Percentiles rank a stretch among this genome's conserved stretches.
phyloP scores from a whole-genome alignment of 2,329 filamentous ascomycete species.

The Phaeosphaeriaceae sp. region DNA sequence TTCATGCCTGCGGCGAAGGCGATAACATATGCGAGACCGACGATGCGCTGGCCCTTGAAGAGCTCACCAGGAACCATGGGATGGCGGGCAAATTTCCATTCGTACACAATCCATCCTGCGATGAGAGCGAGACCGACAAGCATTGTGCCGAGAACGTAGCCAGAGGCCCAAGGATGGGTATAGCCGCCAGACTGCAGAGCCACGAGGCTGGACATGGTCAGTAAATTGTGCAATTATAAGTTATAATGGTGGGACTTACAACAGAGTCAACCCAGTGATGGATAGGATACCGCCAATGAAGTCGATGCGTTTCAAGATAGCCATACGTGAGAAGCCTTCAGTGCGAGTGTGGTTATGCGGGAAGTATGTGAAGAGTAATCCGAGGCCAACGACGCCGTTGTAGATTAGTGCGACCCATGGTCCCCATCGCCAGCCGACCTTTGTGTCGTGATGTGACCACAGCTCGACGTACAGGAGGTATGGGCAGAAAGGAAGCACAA shows the following conservation, averaged over 20 bases:
- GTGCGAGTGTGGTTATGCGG: slow-evolving; percentile 40
- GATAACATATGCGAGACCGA: slow-evolving; percentile 40
- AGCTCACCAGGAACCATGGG: slow-evolving; percentile 50
- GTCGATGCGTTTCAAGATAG: slow-evolving; percentile 42
- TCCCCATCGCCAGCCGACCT: slow-evolving; percentile 43
- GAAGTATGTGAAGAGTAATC: slow-evolving; percentile 41
- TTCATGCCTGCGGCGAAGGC: slow-evolving; percentile 47
- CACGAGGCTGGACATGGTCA: slow-evolving; percentile 39
- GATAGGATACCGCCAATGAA: slow-evolving; percentile 40
- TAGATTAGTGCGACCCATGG: slow-evolving; percentile 44
- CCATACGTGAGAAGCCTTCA: slow-evolving; percentile 37
- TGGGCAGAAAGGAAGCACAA: slow-evolving; percentile 45
- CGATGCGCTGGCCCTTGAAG: slow-evolving; percentile 42
- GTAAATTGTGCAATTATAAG: not conserved
- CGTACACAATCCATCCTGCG: slow-evolving; percentile 44
- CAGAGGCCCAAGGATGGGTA: slow-evolving; percentile 48
- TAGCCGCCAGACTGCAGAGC: slow-evolving; percentile 51
- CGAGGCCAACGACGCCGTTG: slow-evolving; percentile 39
- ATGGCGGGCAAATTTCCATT: slow-evolving; percentile 47
- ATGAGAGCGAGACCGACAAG: slow-evolving; percentile 46
- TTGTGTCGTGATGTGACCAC: slow-evolving; percentile 32
- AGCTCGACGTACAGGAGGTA: slow-evolving; percentile 42
- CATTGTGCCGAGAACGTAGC: slow-evolving; percentile 46
- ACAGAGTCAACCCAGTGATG: slow-evolving; percentile 41
- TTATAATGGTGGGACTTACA: slow-evolving; percentile 22